A percentile compares a stretch with the other conserved stretches of the same genome.
phyloP scores from a whole-genome alignment of 1,284 basidiomycete genomes.

The Serendipita sp. region DNA sequence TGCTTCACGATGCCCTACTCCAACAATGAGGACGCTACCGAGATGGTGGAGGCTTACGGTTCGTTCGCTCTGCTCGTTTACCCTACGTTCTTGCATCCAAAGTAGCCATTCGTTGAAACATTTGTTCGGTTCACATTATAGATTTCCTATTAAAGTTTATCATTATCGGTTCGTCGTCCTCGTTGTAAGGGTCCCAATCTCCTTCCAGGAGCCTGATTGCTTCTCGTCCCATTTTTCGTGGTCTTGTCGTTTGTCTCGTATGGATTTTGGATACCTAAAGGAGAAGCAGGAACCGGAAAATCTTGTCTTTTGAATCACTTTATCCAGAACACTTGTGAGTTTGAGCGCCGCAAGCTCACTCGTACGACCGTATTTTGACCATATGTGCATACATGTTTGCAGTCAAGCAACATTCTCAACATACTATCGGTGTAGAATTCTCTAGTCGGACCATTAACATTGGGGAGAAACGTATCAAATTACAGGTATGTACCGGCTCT shows the following conservation, averaged over 20 bases:
- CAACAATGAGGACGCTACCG: slow-evolving; percentile 32
- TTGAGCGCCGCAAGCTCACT: slow-evolving; percentile 8
- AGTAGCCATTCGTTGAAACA: neutral
- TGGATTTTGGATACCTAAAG: slow-evolving; percentile 27
- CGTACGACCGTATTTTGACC: neutral
- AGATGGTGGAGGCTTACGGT: slow-evolving; percentile 2
- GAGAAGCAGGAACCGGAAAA: slow-evolving; percentile 93
- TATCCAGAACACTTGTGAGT: slow-evolving; percentile 83
- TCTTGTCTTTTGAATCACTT: slow-evolving; percentile 93
- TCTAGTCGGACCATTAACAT: slow-evolving; percentile 78
- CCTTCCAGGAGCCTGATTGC: slow-evolving; percentile 9
- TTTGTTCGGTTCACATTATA: slow-evolving; percentile 21
- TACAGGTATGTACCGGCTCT: slow-evolving; percentile 51
- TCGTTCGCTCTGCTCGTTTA: neutral
- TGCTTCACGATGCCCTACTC: neutral
- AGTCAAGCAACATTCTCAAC: slow-evolving; percentile 95
- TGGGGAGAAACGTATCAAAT: slow-evolving; percentile 85
- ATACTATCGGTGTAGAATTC: slow-evolving; percentile 96
- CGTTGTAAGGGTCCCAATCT: neutral
- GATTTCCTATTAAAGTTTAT: slow-evolving; percentile 98
- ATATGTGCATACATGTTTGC: slow-evolving; percentile 6
- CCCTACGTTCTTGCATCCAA: no score
- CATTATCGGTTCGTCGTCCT: slow-evolving; percentile 58
- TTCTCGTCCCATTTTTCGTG: slow-evolving; percentile 1
- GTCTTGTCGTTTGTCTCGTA: neutral